A percentile compares a stretch with the other conserved stretches of the same genome.
Conservation (phyloP, 2,329 filamentous ascomycete genomes). For the Atkinsonella hypoxylon region DNA sequence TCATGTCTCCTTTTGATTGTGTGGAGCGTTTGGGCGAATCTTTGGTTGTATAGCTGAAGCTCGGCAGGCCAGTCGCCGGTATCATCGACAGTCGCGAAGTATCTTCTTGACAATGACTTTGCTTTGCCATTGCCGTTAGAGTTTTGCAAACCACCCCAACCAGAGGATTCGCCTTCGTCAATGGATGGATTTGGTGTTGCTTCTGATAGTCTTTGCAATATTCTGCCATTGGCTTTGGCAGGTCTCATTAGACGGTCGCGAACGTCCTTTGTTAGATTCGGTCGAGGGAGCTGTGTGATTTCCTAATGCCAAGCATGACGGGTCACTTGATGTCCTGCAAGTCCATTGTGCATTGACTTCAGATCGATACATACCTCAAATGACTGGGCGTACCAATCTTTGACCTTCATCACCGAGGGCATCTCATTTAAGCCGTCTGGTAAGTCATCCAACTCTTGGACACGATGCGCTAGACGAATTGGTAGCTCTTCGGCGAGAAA, state of each 20-base stretch:
- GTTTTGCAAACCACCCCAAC: constrained; percentile 34
- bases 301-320: constrained; percentile 43
- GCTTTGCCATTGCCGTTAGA: constrained; percentile 34
- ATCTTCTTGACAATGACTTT: constrained; percentile 44
- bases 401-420: constrained; percentile 89
- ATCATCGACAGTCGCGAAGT: constrained; percentile 89
- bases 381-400: constrained; percentile 98
- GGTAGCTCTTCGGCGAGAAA: constrained; percentile 97
- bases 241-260: constrained; percentile 68
- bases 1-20: constrained; percentile 95
- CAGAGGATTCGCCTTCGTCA: constrained; percentile 66
- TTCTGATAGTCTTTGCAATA: constrained; percentile 64
- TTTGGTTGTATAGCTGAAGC: constrained; percentile 84
- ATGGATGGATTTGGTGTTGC: constrained; percentile 86
- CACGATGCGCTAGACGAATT: constrained; percentile 89
- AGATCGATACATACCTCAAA: constrained; percentile 64
- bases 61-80: constrained; percentile 85
- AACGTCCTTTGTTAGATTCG: constrained; percentile 62
- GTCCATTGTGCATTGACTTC: not conserved
- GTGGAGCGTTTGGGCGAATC: constrained; percentile 78
- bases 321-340: constrained; percentile 3
- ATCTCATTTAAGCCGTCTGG: constrained; percentile 96
- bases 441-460: constrained; percentile 83
- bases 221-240: constrained; percentile 41
- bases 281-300: constrained; percentile 77